These are phyloP conservation scores for Chlorociboria aeruginascens DNA, from an alignment of 495 filamentous ascomycete species.

Conservation along the genomic window DNA sequence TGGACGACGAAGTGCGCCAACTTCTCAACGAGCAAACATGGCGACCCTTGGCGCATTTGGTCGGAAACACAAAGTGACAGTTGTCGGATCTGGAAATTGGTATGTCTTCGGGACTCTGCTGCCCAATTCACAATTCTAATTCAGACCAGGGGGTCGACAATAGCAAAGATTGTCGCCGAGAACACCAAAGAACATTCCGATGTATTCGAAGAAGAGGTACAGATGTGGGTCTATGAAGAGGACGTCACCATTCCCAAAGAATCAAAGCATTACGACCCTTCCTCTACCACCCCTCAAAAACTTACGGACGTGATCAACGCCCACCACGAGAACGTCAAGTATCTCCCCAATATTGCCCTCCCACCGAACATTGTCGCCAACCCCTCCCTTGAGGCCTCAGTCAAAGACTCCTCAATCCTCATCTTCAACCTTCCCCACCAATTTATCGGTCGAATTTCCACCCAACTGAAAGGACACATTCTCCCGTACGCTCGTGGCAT, in stretches of 20 bases:
- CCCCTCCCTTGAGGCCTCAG: constrained; percentile 71
- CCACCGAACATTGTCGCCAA: constrained; percentile 82
- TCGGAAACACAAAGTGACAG: constrained; percentile 84
- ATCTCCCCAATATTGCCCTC: constrained; percentile 76
- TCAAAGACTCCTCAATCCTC: constrained; percentile 72
- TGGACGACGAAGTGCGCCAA: background rate
- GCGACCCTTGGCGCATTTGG: constrained; percentile 21
- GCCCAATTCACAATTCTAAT: constrained; percentile 4
- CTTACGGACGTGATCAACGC: constrained; percentile 85
- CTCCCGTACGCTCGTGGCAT: constrained; percentile 86
- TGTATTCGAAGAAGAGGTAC: constrained; percentile 76
- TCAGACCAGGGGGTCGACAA: constrained; percentile 69
- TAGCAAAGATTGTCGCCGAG: constrained; percentile 93
- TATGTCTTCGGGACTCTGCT: constrained; percentile 25
- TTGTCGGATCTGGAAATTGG: constrained; percentile 97
- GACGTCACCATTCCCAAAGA: constrained; percentile 59
- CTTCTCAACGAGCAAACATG: constrained; percentile 22
- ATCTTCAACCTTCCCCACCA: constrained; percentile 98
- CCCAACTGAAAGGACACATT: constrained; percentile 75
- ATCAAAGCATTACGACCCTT: constrained; percentile 44
- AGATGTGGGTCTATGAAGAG: constrained; percentile 97
- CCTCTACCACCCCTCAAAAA: constrained; percentile 52
- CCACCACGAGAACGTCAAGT: constrained; percentile 94
- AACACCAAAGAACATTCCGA: constrained; percentile 67
- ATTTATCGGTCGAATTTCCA: constrained; percentile 83